phyloP scores from a whole-genome alignment of 2,329 filamentous ascomycete genomes.

The Pyrenochaeta sp. region DNA sequence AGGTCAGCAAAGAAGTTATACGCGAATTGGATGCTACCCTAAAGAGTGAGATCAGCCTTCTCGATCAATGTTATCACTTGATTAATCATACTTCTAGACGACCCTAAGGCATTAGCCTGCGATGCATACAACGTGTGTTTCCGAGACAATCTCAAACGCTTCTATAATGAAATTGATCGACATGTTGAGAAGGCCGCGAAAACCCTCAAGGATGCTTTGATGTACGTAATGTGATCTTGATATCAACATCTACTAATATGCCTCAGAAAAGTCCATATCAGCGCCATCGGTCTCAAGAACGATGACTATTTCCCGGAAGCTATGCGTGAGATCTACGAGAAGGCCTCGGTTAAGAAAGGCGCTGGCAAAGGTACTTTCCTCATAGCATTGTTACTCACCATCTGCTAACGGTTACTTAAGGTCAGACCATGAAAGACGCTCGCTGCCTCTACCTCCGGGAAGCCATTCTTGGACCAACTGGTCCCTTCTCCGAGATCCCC shows the following conservation, averaged over 20 bases:
- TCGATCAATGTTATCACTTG: too few relatives aligned
- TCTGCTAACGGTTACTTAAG: not conserved
- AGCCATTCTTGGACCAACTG: not conserved
- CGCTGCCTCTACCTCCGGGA: slow-evolving; percentile 14
- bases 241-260: not conserved
- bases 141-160: slow-evolving; percentile 1
- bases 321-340: slow-evolving; percentile 20
- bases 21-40: slow-evolving; percentile 2
- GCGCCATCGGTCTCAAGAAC: not conserved
- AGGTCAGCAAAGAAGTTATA: slow-evolving; percentile 4
- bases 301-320: slow-evolving; percentile 20
- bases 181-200: slow-evolving; percentile 9
- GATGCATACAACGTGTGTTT: slow-evolving; percentile 19
- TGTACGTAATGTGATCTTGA: not conserved
- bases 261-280: slow-evolving; percentile 1
- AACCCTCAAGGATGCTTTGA: not conserved
- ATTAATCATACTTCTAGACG: slow-evolving; percentile 9
- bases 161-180: slow-evolving; percentile 1
- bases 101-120: slow-evolving; percentile 12
- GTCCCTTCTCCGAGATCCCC: slow-evolving; percentile 2
- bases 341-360: not conserved
- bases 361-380: not conserved
- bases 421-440: slow-evolving; percentile 4
- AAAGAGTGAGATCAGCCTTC: slow-evolving; percentile 4
- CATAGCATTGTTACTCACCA: not conserved